These are phyloP conservation scores for Simmondsia chinensis DNA, from an alignment of 148 eudicot genomes.

Conservation along the genomic window DNA sequence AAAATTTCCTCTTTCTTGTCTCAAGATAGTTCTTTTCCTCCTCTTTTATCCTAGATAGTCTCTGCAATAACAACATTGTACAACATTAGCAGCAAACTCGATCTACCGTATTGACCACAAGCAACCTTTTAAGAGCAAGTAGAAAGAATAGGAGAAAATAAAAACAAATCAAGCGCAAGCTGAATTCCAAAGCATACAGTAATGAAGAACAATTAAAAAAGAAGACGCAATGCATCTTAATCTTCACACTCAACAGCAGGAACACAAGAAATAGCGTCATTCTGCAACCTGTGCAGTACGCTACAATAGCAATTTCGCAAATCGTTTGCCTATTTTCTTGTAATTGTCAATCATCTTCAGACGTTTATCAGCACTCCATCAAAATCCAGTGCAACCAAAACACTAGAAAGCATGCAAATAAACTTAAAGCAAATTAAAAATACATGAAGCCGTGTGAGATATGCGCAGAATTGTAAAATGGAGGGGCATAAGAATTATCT, in stretches of 20 bases:
- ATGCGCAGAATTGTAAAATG: no score
- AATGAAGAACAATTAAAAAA: no score
- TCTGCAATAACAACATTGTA: constrained; percentile 41
- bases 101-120: background rate
- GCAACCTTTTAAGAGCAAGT: background rate
- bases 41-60: constrained; percentile 74
- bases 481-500: constrained; percentile 14
- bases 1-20: constrained; percentile 73
- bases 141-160: background rate
- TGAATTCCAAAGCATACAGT: background rate
- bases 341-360: background rate
- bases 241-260: no score
- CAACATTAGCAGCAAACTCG: constrained; percentile 12
- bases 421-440: background rate
- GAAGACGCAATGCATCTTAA: no score
- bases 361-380: background rate
- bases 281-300: no score
- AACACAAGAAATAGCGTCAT: no score
- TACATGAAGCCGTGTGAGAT: no score
- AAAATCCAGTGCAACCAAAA: background rate
- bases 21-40: constrained; percentile 83
- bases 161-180: background rate
- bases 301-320: background rate
- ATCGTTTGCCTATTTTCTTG: background rate
- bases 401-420: background rate